phyloP scores from a whole-genome alignment of 768 basidiomycete genomes.

The Podaxis sp. region DNA sequence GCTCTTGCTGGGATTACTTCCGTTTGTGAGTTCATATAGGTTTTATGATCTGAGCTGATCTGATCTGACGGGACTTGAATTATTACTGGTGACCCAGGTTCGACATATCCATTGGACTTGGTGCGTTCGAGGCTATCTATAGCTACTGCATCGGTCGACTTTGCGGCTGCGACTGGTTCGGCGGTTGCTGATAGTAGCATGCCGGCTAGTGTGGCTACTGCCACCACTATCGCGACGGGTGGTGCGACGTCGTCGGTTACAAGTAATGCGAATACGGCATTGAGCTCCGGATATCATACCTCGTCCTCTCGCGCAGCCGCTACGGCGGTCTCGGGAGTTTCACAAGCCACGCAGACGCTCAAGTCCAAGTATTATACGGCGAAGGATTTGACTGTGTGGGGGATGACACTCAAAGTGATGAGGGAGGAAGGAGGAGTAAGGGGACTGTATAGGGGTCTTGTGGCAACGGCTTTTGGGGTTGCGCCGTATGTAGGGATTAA shows the following conservation, averaged over 20 bases:
- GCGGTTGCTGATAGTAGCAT: slow-evolving; percentile 11
- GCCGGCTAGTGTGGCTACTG: slow-evolving; percentile 21
- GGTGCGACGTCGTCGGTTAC: slow-evolving; percentile 18
- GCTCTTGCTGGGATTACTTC: slow-evolving; percentile 92
- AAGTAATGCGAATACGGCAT: slow-evolving; percentile 24
- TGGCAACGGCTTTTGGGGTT: slow-evolving; percentile 83
- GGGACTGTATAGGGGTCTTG: slow-evolving; percentile 81
- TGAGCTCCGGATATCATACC: slow-evolving; percentile 56
- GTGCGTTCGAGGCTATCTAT: slow-evolving; percentile 91
- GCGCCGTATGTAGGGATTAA: slow-evolving; percentile 91
- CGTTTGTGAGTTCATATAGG: slow-evolving; percentile 62
- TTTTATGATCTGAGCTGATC: not conserved
- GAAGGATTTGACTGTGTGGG: slow-evolving; percentile 67
- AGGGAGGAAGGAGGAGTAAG: slow-evolving; percentile 88
- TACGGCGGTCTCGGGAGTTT: slow-evolving; percentile 18
- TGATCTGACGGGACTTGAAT: not conserved
- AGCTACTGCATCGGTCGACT: slow-evolving; percentile 67
- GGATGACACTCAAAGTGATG: slow-evolving; percentile 90
- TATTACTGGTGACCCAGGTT: slow-evolving; percentile 38
- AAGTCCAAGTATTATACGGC: slow-evolving; percentile 34
- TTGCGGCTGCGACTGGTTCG: slow-evolving; percentile 16
- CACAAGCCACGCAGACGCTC: slow-evolving; percentile 16
- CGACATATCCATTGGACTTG: slow-evolving; percentile 92
- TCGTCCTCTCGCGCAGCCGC: slow-evolving; percentile 36
- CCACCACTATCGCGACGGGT: slow-evolving; percentile 18